Percentiles rank a stretch among this genome's conserved stretches.
Conservation (phyloP, 2,329 filamentous ascomycete genomes). For the Phialophora macrospora region DNA sequence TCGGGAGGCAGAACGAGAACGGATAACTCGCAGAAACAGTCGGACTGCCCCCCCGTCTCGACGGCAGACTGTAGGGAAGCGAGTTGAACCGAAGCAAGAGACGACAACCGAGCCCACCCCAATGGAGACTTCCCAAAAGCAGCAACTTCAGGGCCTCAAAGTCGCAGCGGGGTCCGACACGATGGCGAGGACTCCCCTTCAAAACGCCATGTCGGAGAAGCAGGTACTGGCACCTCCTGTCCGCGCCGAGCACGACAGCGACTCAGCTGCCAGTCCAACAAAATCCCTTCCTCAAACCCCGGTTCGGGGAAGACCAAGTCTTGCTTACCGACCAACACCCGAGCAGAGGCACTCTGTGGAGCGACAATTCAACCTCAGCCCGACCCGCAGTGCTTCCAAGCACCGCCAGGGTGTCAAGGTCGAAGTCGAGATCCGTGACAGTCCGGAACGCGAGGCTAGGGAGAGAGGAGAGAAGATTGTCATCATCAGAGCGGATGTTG, state of each 20-base stretch:
- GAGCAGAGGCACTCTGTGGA: slow-evolving; percentile 30
- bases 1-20: slow-evolving; percentile 24
- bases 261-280: slow-evolving; percentile 15
- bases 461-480: slow-evolving; percentile 35
- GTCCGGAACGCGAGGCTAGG: slow-evolving; percentile 34
- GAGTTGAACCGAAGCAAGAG: slow-evolving; percentile 17
- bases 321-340: slow-evolving; percentile 29
- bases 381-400: slow-evolving; percentile 34
- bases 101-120: slow-evolving; percentile 8
- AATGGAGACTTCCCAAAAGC: slow-evolving; percentile 22
- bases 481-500: slow-evolving; percentile 34
- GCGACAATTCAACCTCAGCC: slow-evolving; percentile 35
- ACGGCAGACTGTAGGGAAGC: slow-evolving; percentile 19
- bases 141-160: slow-evolving; percentile 19
- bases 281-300: slow-evolving; percentile 29
- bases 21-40: slow-evolving; percentile 24
- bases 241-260: slow-evolving; percentile 16
- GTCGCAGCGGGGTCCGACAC: slow-evolving; percentile 8
- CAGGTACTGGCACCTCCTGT: slow-evolving; percentile 26
- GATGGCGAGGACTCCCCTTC: slow-evolving; percentile 25
- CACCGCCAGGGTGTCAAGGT: slow-evolving; percentile 34
- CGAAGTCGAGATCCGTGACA: slow-evolving; percentile 36
- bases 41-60: slow-evolving; percentile 18
- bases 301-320: slow-evolving; percentile 28
- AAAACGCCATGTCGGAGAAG: slow-evolving; percentile 32